phyloP scores from a whole-genome alignment of 177 flowering plant species.

The Vitis hybrid region DNA sequence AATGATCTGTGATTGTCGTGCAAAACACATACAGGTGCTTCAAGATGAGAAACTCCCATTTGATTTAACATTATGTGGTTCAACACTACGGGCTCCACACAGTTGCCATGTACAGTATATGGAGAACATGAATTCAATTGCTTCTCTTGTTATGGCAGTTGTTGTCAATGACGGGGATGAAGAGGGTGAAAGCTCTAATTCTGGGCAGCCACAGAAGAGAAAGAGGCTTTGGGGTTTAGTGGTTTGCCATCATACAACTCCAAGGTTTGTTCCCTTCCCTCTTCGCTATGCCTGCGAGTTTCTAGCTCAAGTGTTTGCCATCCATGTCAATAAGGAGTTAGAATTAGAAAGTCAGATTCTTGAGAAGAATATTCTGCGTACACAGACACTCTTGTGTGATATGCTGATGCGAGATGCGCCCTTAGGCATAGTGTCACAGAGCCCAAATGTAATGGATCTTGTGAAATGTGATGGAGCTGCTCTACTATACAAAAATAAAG shows the following conservation, averaged over 20 bases:
- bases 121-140: conserved; percentile 95
- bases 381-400: conserved; percentile 95
- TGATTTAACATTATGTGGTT: conserved; percentile 88
- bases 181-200: conserved; percentile 35
- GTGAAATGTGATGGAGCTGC: conserved; percentile 97
- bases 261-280: conserved; percentile 97
- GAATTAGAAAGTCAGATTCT: conserved; percentile 81
- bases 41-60: conserved; percentile 81
- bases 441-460: conserved; percentile 94
- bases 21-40: conserved; percentile 72
- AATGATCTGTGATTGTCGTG: conserved; percentile 91
- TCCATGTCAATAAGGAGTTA: conserved; percentile 87
- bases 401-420: conserved; percentile 95
- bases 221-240: conserved; percentile 98
- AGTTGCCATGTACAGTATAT: conserved; percentile 92
- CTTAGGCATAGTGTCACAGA: conserved; percentile 84
- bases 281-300: conserved; percentile 97
- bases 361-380: conserved; percentile 87
- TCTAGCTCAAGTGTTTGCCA: conserved; percentile 94
- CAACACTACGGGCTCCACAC: conserved; percentile 90
- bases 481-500: conserved; percentile 62
- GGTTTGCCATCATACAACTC: conserved; percentile 88
- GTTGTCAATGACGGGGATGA: conserved; percentile 82
- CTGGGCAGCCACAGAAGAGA: conserved; percentile 57
- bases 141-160: conserved; percentile 95